These are phyloP conservation scores for Hyphopichia fennica DNA, from an alignment of 1,139 yeast species.

Conservation along the genomic window DNA sequence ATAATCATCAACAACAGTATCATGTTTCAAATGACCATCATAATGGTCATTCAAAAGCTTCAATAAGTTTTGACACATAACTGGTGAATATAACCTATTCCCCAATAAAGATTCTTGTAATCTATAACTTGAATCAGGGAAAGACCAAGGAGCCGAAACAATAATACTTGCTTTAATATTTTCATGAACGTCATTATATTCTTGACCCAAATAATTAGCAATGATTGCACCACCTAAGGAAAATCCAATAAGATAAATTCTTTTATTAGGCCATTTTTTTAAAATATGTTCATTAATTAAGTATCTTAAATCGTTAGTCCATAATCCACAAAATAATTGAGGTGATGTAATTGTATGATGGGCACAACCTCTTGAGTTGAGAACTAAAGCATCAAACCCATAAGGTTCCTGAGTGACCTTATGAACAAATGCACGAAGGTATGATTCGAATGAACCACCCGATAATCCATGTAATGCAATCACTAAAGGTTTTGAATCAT, in stretches of 20 bases:
- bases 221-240: constrained; percentile 59
- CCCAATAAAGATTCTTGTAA: constrained; percentile 46
- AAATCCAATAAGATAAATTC: constrained; percentile 53
- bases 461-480: constrained; percentile 60
- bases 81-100: constrained; percentile 49
- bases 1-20: constrained; percentile 28
- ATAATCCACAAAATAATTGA: constrained; percentile 56
- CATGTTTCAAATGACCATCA: constrained; percentile 27
- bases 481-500: constrained; percentile 50
- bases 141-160: constrained; percentile 60
- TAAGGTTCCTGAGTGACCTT: constrained; percentile 32
- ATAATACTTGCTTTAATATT: constrained; percentile 50
- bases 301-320: constrained; percentile 63
- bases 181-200: constrained; percentile 31
- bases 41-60: constrained; percentile 45
- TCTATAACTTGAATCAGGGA: constrained; percentile 45
- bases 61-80: constrained; percentile 51
- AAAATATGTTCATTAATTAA: constrained; percentile 49
- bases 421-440: constrained; percentile 46
- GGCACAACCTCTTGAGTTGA: constrained; percentile 64
- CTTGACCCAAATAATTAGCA: constrained; percentile 58
- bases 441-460: constrained; percentile 64
- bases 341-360: constrained; percentile 59
- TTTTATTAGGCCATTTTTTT: constrained; percentile 49
- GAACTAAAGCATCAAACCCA: constrained; percentile 53